Percentiles rank a stretch among this genome's conserved stretches.
phyloP scores from a whole-genome alignment of 2,329 filamentous ascomycete genomes.

The Apiospora pterosperma region DNA sequence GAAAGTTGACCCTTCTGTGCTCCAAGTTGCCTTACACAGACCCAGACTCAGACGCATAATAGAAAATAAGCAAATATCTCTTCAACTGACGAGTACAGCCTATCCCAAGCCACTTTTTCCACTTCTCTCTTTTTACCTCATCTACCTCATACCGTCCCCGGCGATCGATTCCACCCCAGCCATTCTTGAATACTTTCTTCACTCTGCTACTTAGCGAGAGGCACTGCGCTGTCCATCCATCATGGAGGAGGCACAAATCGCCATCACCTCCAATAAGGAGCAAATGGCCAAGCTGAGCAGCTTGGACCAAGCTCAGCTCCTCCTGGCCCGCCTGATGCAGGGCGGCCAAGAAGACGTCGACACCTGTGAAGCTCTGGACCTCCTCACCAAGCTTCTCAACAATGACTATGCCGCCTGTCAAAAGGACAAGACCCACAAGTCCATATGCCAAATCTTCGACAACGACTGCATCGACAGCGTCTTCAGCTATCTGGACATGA shows the following conservation, averaged over 20 bases:
- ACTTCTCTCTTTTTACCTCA: neutral
- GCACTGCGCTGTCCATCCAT: neutral
- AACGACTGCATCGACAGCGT: constrained; percentile 79
- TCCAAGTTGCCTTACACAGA: neutral
- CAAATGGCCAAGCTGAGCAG: constrained; percentile 21
- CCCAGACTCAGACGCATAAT: neutral
- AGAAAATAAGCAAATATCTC: neutral
- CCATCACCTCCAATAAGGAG: constrained; percentile 21
- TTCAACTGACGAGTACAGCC: neutral
- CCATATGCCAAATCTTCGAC: constrained; percentile 63
- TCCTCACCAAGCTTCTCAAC: constrained; percentile 57
- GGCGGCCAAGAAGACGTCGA: constrained; percentile 80
- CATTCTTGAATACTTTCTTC: neutral
- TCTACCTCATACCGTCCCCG: neutral
- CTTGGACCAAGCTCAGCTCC: constrained; percentile 65
- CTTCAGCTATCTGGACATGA: constrained; percentile 80
- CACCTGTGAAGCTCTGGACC: constrained; percentile 56
- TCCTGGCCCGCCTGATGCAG: constrained; percentile 87
- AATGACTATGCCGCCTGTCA: constrained; percentile 46
- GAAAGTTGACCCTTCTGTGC: neutral
- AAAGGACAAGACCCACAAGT: constrained; percentile 37
- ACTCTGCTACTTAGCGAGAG: neutral
- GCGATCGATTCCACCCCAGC: neutral
- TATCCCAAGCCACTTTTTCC: neutral
- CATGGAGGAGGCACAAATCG: constrained; percentile 26